Percentiles rank a stretch among this genome's conserved stretches.
Conservation (phyloP, 2,329 filamentous ascomycete species). For the Nemania diffusa region DNA sequence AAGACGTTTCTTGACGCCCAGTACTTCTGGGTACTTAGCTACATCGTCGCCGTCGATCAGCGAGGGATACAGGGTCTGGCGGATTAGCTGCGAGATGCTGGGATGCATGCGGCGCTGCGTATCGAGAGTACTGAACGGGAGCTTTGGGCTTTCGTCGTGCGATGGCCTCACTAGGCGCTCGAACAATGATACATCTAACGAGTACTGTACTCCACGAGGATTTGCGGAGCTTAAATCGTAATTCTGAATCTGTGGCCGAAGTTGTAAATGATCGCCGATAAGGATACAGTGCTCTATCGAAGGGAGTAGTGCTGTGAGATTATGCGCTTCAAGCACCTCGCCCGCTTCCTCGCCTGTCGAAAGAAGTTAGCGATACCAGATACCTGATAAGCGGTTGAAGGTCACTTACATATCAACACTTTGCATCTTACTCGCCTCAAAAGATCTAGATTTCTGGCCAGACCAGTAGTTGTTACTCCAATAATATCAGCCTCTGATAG, state of each 20-base stretch:
- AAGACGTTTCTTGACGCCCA: conserved; percentile 60
- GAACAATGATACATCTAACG: conserved; percentile 69
- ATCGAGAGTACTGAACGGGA: conserved; percentile 54
- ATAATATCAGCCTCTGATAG: conserved; percentile 59
- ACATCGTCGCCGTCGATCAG: conserved; percentile 59
- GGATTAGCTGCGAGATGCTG: conserved; percentile 63
- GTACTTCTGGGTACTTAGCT: conserved; percentile 54
- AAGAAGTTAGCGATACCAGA: conserved; percentile 5
- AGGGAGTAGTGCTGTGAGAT: conserved; percentile 68
- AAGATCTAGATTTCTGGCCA: conserved; percentile 62
- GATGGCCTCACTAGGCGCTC: conserved; percentile 62
- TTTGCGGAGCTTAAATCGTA: conserved; percentile 64
- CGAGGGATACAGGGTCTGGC: conserved; percentile 63
- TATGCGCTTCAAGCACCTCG: conserved; percentile 73
- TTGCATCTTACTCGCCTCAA: conserved; percentile 63
- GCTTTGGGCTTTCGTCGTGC: conserved; percentile 39
- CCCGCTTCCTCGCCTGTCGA: conserved; percentile 68
- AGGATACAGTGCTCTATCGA: conserved; percentile 69
- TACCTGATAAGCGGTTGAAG: not conserved
- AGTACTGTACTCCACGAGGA: conserved; percentile 58
- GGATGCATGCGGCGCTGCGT: conserved; percentile 71
- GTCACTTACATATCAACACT: conserved; percentile 63
- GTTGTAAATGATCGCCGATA: conserved; percentile 72
- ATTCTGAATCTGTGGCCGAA: conserved; percentile 68
- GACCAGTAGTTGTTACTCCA: conserved; percentile 68